Evolutionary conservation across 1,284 basidiomycete species (phyloP).

Genomic region (Boletus smithii): DNA sequence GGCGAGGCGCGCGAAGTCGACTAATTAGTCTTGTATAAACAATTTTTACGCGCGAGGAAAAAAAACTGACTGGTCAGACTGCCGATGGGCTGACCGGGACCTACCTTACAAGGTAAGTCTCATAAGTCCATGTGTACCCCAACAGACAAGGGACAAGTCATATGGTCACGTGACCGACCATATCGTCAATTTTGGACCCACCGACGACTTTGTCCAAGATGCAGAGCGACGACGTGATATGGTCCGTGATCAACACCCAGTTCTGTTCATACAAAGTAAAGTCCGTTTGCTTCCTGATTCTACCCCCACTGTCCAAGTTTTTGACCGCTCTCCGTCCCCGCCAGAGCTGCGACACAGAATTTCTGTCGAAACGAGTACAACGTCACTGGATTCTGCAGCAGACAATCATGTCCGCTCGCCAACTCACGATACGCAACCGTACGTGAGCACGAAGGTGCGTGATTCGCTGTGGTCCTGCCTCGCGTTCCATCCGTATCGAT

Average conservation of each 20-base stretch:
- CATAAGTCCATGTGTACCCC: too few species aligned
- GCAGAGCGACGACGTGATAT: slow-evolving; percentile 95
- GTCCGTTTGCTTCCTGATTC: slow-evolving; percentile 46
- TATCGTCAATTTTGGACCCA: not conserved
- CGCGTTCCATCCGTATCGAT: not conserved
- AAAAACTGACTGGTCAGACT: too few species aligned
- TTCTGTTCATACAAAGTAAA: slow-evolving; percentile 99
- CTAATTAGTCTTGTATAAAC: too few species aligned
- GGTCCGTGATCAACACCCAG: slow-evolving; percentile 90
- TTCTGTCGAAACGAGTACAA: slow-evolving; percentile 99
- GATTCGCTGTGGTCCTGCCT: not conserved
- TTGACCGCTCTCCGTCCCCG: slow-evolving; percentile 5
- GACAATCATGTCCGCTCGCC: slow-evolving; percentile 95
- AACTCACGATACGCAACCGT: slow-evolving; percentile 98
- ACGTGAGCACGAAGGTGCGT: slow-evolving; percentile 86
- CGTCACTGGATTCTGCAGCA: slow-evolving; percentile 94
- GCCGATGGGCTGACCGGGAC: too few species aligned
- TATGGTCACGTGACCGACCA: not conserved
- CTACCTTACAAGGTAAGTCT: too few species aligned
- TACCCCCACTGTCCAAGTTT: not conserved
- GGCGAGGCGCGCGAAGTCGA: too few species aligned
- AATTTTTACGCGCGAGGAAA: too few species aligned
- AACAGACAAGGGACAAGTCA: too few species aligned
- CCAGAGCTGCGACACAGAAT: slow-evolving; percentile 89
- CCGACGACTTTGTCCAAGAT: slow-evolving; percentile 36